Evolutionary conservation across 306 rosid genomes (phyloP), one percentile per base, ranked within the genome.

Genomic region (Begonia masoniana): DNA sequence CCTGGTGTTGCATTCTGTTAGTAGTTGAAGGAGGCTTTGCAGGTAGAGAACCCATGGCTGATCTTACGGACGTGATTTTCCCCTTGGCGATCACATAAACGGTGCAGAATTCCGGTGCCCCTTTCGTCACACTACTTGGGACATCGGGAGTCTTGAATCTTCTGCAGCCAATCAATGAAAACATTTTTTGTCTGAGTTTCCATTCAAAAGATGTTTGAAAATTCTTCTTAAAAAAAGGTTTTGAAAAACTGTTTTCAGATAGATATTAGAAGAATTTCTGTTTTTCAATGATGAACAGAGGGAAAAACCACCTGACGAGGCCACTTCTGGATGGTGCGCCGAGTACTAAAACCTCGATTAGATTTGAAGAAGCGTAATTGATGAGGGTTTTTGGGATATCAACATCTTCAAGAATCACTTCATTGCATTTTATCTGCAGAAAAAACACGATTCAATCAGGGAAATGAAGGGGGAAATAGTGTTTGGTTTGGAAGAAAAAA

Each of bases 31-130:
- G 58, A 58, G 0, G 60, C 60, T 66, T 77, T 21, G 54, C 6
- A n/a, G 88, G 41, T 13, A 66, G 2, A 5, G 83, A 13, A 42
- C 54, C 11, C 9, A 78, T 60, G 42, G 96, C 81, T 7, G 82
- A 64, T 54, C 63, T 62, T 24, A 85, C 76, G 0, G 68, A 43
- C 13, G 82, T 57, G 55, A 91, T 82, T 60, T 82, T 89, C 58
- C 94, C 95, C 68, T 78, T 82, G 68, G 76, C 39, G 60, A 89
- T 85, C 16, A 74, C 70, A 69, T 85, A 82, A 62, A 89, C 76
- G 6, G 85, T 78, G 75, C 95, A 85, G 71, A 82, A 89, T 13
- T 67, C 69, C 0, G 95, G 87, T 15, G 85, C 85, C 41, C 60
- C 94, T 65, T 69, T 85, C 4, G 85, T 70, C 64, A 85, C 95